A percentile compares a stretch with the other conserved stretches of the same genome.
Conservation (phyloP, 805 yeast genomes). For the Candida endomychidarum region DNA sequence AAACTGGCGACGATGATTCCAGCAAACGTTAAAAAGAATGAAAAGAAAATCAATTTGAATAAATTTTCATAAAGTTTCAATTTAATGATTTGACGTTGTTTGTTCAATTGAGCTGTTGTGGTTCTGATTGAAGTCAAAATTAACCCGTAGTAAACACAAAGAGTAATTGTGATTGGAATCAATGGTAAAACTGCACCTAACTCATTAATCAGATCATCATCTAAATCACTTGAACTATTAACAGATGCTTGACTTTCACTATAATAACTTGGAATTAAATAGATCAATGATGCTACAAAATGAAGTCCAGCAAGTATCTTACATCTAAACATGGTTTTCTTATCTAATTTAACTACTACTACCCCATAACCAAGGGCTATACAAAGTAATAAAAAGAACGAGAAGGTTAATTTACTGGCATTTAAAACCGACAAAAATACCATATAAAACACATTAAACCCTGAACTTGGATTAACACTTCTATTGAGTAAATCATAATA, state of each 20-base stretch:
- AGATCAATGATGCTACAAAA: conserved; percentile 35
- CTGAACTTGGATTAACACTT: conserved; percentile 45
- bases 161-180: conserved; percentile 69
- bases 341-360: conserved; percentile 81
- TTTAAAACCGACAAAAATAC: conserved; percentile 76
- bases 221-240: conserved; percentile 34
- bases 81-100: conserved; percentile 90
- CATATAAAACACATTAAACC: conserved; percentile 68
- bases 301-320: conserved; percentile 43
- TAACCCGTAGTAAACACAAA: conserved; percentile 71
- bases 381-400: conserved; percentile 81
- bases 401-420: conserved; percentile 79
- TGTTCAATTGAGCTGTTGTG: conserved; percentile 70
- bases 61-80: conserved; percentile 80
- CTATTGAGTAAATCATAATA: conserved; percentile 81
- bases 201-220: conserved; percentile 48
- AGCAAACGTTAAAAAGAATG: conserved; percentile 65
- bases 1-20: conserved; percentile 74
- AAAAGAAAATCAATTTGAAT: conserved; percentile 69
- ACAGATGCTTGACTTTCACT: conserved; percentile 24
- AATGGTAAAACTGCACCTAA: conserved; percentile 55
- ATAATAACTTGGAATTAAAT: conserved; percentile 36
- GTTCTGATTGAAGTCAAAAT: conserved; percentile 70
- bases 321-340: conserved; percentile 63
- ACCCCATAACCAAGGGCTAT: conserved; percentile 94